Base-by-base conservation (phyloP, 805 yeast genomes). In the Metschnikowia cubensis region DNA sequence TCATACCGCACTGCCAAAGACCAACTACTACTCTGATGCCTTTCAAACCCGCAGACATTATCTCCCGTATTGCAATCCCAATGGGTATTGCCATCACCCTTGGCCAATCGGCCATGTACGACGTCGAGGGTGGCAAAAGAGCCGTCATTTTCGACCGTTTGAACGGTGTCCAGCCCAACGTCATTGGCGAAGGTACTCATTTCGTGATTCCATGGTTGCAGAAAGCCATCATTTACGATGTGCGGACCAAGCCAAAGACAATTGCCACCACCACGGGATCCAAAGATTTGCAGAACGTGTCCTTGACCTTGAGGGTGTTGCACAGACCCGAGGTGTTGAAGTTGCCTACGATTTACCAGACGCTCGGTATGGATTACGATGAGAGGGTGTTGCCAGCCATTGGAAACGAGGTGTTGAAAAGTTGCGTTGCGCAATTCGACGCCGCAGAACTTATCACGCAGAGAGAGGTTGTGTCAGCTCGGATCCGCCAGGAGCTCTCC, bases 371-470 rank as follows among this genome's bases (percentile, higher is more conserved):
- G 50, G 99, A 94, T 69, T 94, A 94, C 70, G 99, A 92, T 68
- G 96, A 89, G 73, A 79, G 96, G 62, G 96, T 89, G 21, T 76
- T 89, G 55, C 97, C 97, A 18, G 89, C 96, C 18, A 89, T 89
- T 65, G 95, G 96, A 57, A 89, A 89, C 67, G 97, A 89, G 72
- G 91, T 89, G 32, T 78, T 89, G 65, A 89, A 89, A 71, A 80
- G 89, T 45, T 87, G 88, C 61, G 97, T 89, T 13, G 96, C 96
- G 0, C 96, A 89, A 68, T 89, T 89, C 60, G 96, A 89, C 67
- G 96, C 96, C 10, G 96, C 97, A 15, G 97, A 92, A 68, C 82
- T 92, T 66, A 94, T 92, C 63, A 94, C 97, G 14, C 97, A 92
- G 77, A 84, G 99, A 76, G 99, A 94, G 73, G 82, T 88, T 45